Conservation (phyloP, 163 green algal genomes). For the Volvox carteri region DNA sequence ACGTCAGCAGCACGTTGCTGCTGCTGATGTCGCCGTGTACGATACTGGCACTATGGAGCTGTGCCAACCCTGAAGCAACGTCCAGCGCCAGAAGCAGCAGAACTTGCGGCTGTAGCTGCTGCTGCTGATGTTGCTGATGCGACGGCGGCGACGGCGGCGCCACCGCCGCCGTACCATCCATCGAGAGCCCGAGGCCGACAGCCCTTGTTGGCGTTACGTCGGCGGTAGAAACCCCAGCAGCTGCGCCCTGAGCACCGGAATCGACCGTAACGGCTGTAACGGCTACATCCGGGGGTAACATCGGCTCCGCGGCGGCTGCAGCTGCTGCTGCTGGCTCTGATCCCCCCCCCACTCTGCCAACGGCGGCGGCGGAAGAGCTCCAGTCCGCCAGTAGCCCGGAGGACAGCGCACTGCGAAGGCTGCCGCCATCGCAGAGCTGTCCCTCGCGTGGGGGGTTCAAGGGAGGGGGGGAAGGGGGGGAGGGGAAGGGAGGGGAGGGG, state of each 20-base stretch:
- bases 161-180: not conserved
- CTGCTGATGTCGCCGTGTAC: conserved; percentile 31
- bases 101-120: conserved; percentile 9
- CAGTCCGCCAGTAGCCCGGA: conserved; percentile 18
- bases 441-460: not conserved
- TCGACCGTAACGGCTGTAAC: too few species aligned
- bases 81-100: conserved; percentile 39
- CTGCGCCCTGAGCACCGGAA: too few species aligned
- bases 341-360: not conserved
- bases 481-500: not conserved
- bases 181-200: too few species aligned
- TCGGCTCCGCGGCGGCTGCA: not conserved
- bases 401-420: not conserved
- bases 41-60: conserved; percentile 11
- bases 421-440: conserved; percentile 28
- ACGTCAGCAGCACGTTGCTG: conserved; percentile 23
- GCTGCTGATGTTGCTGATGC: not conserved
- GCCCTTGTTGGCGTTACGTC: too few species aligned
- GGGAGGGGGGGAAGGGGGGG: not conserved
- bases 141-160: not conserved
- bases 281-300: too few species aligned
- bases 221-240: too few species aligned
- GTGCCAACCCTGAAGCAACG: not conserved
- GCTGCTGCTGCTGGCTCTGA: not conserved
- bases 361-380: too few species aligned